Conservation (phyloP, 2,329 filamentous ascomycete genomes). For the Hypoxylon sp. region DNA sequence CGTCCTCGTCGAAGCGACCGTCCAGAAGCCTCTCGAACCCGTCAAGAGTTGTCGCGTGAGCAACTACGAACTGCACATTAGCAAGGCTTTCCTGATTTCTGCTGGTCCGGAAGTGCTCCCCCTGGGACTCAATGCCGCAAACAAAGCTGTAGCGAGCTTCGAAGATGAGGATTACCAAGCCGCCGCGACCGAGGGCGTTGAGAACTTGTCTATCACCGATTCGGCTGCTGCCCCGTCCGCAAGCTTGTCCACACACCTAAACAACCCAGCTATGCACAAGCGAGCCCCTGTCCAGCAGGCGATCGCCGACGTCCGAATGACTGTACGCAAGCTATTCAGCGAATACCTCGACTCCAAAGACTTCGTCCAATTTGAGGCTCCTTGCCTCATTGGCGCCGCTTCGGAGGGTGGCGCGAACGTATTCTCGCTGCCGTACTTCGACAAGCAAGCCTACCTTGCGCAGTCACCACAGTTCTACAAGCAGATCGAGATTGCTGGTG, state of each 20-base stretch:
- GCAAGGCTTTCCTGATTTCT: conserved; percentile 84
- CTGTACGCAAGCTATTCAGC: conserved; percentile 77
- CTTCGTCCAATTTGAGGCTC: conserved; percentile 89
- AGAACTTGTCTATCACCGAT: conserved; percentile 57
- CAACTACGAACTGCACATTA: conserved; percentile 87
- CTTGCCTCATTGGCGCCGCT: conserved; percentile 88
- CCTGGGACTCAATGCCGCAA: conserved; percentile 69
- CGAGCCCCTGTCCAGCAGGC: conserved; percentile 92
- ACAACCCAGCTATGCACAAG: conserved; percentile 94
- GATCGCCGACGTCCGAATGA: conserved; percentile 68
- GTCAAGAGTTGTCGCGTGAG: conserved; percentile 89
- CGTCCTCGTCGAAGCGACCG: conserved; percentile 82
- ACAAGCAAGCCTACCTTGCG: conserved; percentile 81
- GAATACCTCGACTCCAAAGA: conserved; percentile 81
- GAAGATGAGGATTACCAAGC: conserved; percentile 65
- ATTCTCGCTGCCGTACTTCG: conserved; percentile 92
- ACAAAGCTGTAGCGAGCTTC: conserved; percentile 68
- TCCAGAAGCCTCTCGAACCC: conserved; percentile 86
- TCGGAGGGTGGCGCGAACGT: conserved; percentile 95
- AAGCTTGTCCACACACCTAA: conserved; percentile 84
- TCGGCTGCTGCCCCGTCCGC: conserved; percentile 73
- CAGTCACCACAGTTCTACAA: conserved; percentile 90
- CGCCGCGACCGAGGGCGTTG: conserved; percentile 54
- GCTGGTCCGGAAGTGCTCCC: conserved; percentile 70
- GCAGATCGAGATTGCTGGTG: conserved; percentile 85